These are phyloP conservation scores for Trichophyton mentagrophytes DNA, from an alignment of 2,329 filamentous ascomycete species.

Conservation along the genomic window DNA sequence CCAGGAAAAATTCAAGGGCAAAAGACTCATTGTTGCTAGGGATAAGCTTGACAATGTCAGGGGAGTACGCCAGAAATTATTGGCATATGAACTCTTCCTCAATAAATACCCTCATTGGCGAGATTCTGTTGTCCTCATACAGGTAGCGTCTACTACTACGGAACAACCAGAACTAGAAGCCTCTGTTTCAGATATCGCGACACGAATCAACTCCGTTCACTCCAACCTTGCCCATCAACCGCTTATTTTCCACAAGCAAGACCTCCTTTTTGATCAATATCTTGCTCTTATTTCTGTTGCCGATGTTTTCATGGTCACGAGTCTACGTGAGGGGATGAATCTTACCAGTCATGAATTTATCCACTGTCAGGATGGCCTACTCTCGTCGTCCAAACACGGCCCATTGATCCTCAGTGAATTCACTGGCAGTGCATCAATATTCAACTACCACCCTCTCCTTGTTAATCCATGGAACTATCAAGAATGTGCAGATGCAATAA, in stretches of 20 bases:
- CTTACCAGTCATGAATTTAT: constrained; percentile 89
- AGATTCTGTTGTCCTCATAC: constrained; percentile 77
- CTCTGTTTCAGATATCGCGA: constrained; percentile 85
- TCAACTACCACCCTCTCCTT: constrained; percentile 64
- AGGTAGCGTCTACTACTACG: constrained; percentile 81
- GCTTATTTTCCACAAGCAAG: constrained; percentile 85
- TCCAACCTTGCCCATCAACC: constrained; percentile 86
- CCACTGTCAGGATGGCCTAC: constrained; percentile 76
- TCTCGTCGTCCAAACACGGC: constrained; percentile 63
- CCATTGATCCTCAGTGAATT: constrained; percentile 91
- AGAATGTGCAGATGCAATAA: constrained; percentile 75
- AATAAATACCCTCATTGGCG: constrained; percentile 87
- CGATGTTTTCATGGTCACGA: constrained; percentile 87
- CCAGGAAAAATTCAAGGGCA: constrained; percentile 71
- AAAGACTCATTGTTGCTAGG: constrained; percentile 79
- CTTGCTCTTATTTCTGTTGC: constrained; percentile 82
- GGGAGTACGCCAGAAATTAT: constrained; percentile 82
- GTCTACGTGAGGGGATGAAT: constrained; percentile 94
- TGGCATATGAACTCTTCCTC: constrained; percentile 85
- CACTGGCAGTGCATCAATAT: constrained; percentile 78
- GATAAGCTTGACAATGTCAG: constrained; percentile 91
- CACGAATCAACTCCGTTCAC: constrained; percentile 81
- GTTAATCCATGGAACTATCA: constrained; percentile 96
- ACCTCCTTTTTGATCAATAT: constrained; percentile 85
- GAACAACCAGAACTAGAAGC: constrained; percentile 80